A percentile compares a stretch with the other conserved stretches of the same genome.
Conservation (phyloP, 495 filamentous ascomycete genomes). For the Aspergillus wentii region DNA sequence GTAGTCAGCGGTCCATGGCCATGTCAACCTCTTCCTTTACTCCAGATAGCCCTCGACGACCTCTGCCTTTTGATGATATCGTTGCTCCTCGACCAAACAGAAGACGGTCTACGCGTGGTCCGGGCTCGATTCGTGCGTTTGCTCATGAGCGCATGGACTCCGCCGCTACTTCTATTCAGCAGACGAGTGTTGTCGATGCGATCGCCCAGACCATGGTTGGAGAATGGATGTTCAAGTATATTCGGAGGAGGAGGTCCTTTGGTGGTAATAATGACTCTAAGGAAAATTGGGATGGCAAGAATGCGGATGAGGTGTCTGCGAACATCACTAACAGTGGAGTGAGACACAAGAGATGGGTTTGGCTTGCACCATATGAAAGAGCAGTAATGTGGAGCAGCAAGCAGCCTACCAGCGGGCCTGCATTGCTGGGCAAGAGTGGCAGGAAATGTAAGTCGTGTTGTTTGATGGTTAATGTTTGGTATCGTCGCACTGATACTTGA, state of each 20-base stretch:
- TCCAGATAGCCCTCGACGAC: conserved; percentile 65
- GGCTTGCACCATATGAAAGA: conserved; percentile 93
- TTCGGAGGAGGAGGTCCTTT: conserved; percentile 87
- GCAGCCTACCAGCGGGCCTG: conserved; percentile 82
- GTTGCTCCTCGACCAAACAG: conserved; percentile 44
- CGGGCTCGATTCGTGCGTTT: conserved; percentile 17
- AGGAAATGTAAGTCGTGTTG: conserved; percentile 72
- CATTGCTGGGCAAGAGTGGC: conserved; percentile 90
- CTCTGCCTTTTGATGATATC: conserved; percentile 69
- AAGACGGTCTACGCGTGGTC: conserved; percentile 17
- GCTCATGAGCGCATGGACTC: conserved; percentile 44
- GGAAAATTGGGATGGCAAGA: conserved; percentile 51
- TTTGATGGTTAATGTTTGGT: background rate
- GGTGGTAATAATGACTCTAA: conserved; percentile 60
- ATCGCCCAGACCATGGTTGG: conserved; percentile 99
- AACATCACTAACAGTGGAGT: conserved; percentile 52
- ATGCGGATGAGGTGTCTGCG: conserved; percentile 46
- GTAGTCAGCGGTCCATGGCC: conserved; percentile 60
- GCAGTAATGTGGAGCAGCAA: conserved; percentile 98
- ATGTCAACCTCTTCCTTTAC: conserved; percentile 60
- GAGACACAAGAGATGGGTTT: conserved; percentile 97
- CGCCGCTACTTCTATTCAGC: conserved; percentile 55
- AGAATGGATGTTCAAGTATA: conserved; percentile 99
- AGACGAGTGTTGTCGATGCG: conserved; percentile 88
- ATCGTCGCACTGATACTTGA: conserved; percentile 14